Evolutionary conservation across 441 rosid genomes (phyloP).

Genomic region (Brassica balearica): DNA sequence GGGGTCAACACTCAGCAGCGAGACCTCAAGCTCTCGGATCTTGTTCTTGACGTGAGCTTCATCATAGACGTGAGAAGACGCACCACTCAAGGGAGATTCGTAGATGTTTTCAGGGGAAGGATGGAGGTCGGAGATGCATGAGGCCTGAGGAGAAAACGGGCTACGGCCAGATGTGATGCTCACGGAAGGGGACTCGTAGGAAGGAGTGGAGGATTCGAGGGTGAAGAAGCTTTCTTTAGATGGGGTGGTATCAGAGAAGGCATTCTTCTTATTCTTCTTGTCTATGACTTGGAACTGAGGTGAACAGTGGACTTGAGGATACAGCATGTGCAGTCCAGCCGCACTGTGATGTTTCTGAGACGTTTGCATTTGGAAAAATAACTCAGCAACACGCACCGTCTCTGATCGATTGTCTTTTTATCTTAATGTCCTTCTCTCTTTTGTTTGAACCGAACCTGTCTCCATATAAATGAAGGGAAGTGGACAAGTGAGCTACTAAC

Average conservation of each 20-base stretch:
- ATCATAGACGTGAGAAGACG: constrained; percentile 34
- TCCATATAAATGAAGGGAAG: constrained; percentile 22
- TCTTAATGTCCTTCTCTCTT: background rate
- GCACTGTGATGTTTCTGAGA: constrained; percentile 48
- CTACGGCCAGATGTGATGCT: constrained; percentile 42
- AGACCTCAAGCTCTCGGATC: constrained; percentile 42
- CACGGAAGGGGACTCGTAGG: constrained; percentile 45
- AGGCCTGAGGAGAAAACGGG: constrained; percentile 45
- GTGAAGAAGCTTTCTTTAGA: constrained; percentile 45
- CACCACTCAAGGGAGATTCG: constrained; percentile 45
- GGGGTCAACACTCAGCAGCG: constrained; percentile 39
- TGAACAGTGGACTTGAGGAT: constrained; percentile 45
- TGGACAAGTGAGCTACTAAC: constrained; percentile 15
- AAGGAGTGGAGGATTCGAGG: constrained; percentile 46
- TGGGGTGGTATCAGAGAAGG: constrained; percentile 29
- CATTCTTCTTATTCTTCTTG: constrained; percentile 17
- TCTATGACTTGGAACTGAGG: constrained; percentile 40
- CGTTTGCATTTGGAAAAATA: constrained; percentile 39
- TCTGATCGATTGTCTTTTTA: constrained; percentile 9
- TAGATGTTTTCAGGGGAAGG: constrained; percentile 44
- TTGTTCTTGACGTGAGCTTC: constrained; percentile 43
- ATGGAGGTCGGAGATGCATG: constrained; percentile 47
- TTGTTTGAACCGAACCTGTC: constrained; percentile 22
- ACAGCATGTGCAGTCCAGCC: constrained; percentile 45
- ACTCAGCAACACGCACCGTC: background rate